Base-by-base conservation (phyloP, 2,329 filamentous ascomycete species). In the Claviceps sp. region DNA sequence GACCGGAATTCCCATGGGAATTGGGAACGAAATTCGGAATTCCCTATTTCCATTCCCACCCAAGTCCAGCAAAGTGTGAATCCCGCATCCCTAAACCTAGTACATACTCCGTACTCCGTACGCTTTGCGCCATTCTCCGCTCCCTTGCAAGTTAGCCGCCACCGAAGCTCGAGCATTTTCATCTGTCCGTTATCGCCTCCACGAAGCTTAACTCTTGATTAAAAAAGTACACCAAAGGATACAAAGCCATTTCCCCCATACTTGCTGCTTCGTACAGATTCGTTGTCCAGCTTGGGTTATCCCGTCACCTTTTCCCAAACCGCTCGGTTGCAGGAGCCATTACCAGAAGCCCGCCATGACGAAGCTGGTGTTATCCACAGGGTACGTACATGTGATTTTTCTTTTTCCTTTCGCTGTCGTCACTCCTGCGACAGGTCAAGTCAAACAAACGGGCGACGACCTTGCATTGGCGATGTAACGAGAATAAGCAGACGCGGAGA, bases 311-410 rank as follows among this genome's bases (percentile, higher is more conserved):
- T 26, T 9, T n/a, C 18, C n/a, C 34, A 43, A 49, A 37, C 26
- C 11, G 24, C 4, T 37, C 24, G 24, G 26, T 45, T 36, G 46
- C 41, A 41, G 18, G 26, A 18, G 43, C 16, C 24, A 16, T 13
- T 34, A 13, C n/a, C 3, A 24, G 20, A 5, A 30, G 53, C 50
- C 47, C 62, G 65, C 56, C 63, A 82, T 78, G 75, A 88, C 88
- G 72, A 88, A 88, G 73, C 75, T 94, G 65, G 78, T 94, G 58
- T 79, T 94, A 51, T 94, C 87, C 52, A 94, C 89, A 58, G 88
- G 85, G 88, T 93, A 78, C 62, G 84, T 70, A 48, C 43, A 40
- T 49, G 52, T 53, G 52, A 41, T n/a, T 18, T 14, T 41, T 41
- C 16, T 44, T 14, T 24, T 24, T 7, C 13, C 13, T 14, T 24